Conservation (phyloP, 2,329 filamentous ascomycete species). For the Calonectria leucothoes region DNA sequence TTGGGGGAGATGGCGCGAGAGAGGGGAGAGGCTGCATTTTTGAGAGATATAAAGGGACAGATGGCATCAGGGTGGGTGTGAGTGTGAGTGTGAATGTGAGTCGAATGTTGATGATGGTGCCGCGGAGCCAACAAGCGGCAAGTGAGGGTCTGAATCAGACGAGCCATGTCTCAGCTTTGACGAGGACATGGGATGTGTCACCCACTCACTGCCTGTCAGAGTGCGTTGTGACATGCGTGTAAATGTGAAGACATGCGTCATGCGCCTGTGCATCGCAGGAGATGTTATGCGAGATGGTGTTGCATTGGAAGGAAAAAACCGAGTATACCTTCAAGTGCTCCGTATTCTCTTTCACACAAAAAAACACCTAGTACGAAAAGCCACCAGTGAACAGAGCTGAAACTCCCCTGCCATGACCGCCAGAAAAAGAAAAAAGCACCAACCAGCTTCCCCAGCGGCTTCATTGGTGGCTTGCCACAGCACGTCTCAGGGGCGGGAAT, state of each 20-base stretch:
- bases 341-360: too few species aligned
- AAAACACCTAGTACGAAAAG: not conserved
- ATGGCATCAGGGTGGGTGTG: not conserved
- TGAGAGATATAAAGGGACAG: not conserved
- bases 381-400: not conserved
- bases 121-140: not conserved
- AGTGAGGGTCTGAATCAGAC: not conserved
- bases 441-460: not conserved
- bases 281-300: not conserved
- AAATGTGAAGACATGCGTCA: not conserved
- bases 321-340: not conserved
- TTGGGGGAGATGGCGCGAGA: not conserved
- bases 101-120: not conserved
- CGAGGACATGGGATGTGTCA: not conserved
- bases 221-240: not conserved
- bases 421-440: not conserved
- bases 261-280: not conserved
- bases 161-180: not conserved
- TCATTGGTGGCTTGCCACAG: not conserved
- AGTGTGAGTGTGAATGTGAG: not conserved
- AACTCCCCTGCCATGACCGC: not conserved
- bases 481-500: slow-evolving; percentile 9
- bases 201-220: not conserved
- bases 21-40: not conserved
- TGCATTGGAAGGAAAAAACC: not conserved